phyloP scores from a whole-genome alignment of 495 filamentous ascomycete species.

The Ramalina intermedia region DNA sequence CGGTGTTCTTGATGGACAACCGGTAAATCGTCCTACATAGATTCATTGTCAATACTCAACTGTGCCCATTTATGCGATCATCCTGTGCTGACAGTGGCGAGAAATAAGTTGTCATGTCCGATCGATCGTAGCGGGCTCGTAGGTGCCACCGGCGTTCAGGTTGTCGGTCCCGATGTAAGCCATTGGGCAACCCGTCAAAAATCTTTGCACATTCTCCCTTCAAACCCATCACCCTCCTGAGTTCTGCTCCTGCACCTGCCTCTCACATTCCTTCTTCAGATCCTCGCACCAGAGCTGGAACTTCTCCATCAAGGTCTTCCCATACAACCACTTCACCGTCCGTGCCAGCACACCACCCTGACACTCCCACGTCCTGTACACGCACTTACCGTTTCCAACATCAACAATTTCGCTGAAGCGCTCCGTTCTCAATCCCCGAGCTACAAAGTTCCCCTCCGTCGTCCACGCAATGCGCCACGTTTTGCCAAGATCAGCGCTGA shows the following conservation, averaged over 20 bases:
- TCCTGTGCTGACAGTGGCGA: too few species aligned
- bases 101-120: too few species aligned
- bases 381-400: neutral
- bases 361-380: constrained; percentile 30
- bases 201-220: too few species aligned
- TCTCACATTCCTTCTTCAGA: constrained; percentile 25
- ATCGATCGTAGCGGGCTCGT: too few species aligned
- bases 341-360: constrained; percentile 27
- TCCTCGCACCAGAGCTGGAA: constrained; percentile 29
- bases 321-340: constrained; percentile 28
- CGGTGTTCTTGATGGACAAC: too few species aligned
- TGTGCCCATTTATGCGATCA: too few species aligned
- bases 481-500: constrained; percentile 4
- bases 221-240: too few species aligned
- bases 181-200: too few species aligned
- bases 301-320: constrained; percentile 18
- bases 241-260: neutral
- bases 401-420: constrained; percentile 25
- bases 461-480: constrained; percentile 27
- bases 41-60: too few species aligned
- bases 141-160: too few species aligned
- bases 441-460: constrained; percentile 19
- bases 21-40: too few species aligned
- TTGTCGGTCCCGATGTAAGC: too few species aligned
- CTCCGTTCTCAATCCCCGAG: constrained; percentile 23